A percentile compares a stretch with the other conserved stretches of the same genome.
phyloP scores from a whole-genome alignment of 768 basidiomycete species.

The Psilocybe azurescens region DNA sequence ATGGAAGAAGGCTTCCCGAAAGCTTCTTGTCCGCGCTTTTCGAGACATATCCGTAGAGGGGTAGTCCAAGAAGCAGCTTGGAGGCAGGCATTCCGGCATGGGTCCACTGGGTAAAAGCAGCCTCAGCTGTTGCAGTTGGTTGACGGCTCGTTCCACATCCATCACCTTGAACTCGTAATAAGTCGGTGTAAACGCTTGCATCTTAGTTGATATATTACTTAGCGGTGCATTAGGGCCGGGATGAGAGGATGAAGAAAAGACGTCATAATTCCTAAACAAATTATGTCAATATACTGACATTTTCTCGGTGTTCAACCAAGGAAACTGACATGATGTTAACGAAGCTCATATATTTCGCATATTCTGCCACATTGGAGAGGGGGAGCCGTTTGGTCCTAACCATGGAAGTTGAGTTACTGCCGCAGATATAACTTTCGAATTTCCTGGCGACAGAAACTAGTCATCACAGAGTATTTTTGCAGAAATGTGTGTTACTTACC shows the following conservation, averaged over 20 bases:
- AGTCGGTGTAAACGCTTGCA: neutral
- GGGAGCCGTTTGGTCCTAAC: slow-evolving; percentile 61
- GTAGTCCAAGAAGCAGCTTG: slow-evolving; percentile 73
- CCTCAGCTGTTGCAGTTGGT: slow-evolving; percentile 66
- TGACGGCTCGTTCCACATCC: slow-evolving; percentile 65
- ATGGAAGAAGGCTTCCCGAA: slow-evolving; percentile 29
- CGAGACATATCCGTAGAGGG: slow-evolving; percentile 72
- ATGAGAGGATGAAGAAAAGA: slow-evolving; percentile 60
- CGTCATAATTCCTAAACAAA: slow-evolving; percentile 71
- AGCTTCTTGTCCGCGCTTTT: slow-evolving; percentile 42
- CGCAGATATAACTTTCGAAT: slow-evolving; percentile 71
- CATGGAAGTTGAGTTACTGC: slow-evolving; percentile 74
- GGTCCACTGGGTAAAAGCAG: slow-evolving; percentile 69
- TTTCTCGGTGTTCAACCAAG: neutral
- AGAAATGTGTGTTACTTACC: slow-evolving; percentile 33
- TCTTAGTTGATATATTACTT: slow-evolving; percentile 28
- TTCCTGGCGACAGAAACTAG: slow-evolving; percentile 29
- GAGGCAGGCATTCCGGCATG: slow-evolving; percentile 68
- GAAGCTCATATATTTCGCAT: slow-evolving; percentile 66
- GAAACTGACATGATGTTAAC: slow-evolving; percentile 64
- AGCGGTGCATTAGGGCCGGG: slow-evolving; percentile 83
- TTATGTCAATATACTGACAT: neutral
- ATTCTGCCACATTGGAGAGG: slow-evolving; percentile 66
- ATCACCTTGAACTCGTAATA: slow-evolving; percentile 37
- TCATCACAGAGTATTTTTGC: neutral